These are phyloP conservation scores for Daldinia decipiens DNA, from an alignment of 495 filamentous ascomycete genomes.

Conservation along the genomic window DNA sequence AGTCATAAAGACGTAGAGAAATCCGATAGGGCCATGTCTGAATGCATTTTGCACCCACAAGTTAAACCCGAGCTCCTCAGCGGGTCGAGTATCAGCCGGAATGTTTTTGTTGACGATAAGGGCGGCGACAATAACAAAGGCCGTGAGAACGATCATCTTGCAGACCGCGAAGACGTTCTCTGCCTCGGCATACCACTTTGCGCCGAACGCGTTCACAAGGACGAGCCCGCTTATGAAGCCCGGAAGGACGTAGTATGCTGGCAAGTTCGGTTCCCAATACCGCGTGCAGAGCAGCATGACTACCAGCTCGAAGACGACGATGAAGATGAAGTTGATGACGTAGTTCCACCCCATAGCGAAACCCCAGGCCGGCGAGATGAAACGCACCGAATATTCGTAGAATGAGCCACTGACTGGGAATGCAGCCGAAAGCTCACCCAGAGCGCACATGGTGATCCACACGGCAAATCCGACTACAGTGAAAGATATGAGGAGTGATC, in stretches of 20 bases:
- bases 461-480: slow-evolving; percentile 51
- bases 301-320: slow-evolving; percentile 58
- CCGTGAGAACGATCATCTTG: slow-evolving; percentile 55
- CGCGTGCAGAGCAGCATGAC: slow-evolving; percentile 59
- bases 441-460: slow-evolving; percentile 58
- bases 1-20: slow-evolving; percentile 67
- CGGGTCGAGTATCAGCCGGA: slow-evolving; percentile 38
- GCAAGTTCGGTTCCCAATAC: slow-evolving; percentile 60
- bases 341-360: slow-evolving; percentile 82
- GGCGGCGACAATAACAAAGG: slow-evolving; percentile 56
- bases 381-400: slow-evolving; percentile 68
- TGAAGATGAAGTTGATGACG: slow-evolving; percentile 62
- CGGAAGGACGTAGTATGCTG: slow-evolving; percentile 54
- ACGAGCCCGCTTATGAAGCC: slow-evolving; percentile 54
- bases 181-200: slow-evolving; percentile 64
- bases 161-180: slow-evolving; percentile 61
- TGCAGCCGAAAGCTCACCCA: slow-evolving; percentile 71
- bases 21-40: slow-evolving; percentile 66
- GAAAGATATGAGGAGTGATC: slow-evolving; percentile 65
- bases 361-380: slow-evolving; percentile 73
- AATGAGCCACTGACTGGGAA: slow-evolving; percentile 64
- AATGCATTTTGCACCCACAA: slow-evolving; percentile 63
- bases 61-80: slow-evolving; percentile 38
- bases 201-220: slow-evolving; percentile 69
- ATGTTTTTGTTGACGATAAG: slow-evolving; percentile 52